Base-by-base conservation (phyloP, 164 flowering plant genomes). In the Macadamia integrifolia region DNA sequence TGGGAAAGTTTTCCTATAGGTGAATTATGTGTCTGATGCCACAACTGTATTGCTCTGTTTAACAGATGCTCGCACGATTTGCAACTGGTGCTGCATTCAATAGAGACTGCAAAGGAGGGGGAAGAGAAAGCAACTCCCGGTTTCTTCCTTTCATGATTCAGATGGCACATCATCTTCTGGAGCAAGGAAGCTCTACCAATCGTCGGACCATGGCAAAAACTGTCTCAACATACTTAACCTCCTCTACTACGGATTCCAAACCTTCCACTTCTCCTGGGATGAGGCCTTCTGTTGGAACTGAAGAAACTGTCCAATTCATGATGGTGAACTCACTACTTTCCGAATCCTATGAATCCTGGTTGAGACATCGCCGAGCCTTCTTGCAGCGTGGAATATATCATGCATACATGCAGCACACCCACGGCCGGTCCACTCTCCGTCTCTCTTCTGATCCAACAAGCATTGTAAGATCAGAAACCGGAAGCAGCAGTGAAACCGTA, bases 241-340 rank as follows among this genome's bases (percentile, higher is more conserved):
- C 87, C 55, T 64, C 93, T 11, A 9, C 83, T 10, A 18, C 81
- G 53, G 93, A 88, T 49, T 68, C 88, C 46, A 81, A 81, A 67
- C 67, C 85, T 15, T 64, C 86, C 3, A 62, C 83, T 55, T 77
- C 87, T 35, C 40, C 84, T 55, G 83, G 78, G 35, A 29, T 72
- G 11, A 87, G 82, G 13, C 60, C 88, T 28, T 76, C 88, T 2
- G 46, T 52, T 9, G 90, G 84, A 52, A 80, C 89, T 4, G 99
- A 92, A 62, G 98, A 95, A 71, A 89, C 92, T 29, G 92, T 95
- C 58, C 99, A 95, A 71, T 92, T 89, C 78, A 95, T 95, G 99
- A 92, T 95, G 99, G 97, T 92, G 29, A 89, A 83, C 67, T 95
- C 99, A 9, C 88, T 95, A 52, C 88, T 95, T 6, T 83, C 91